Conservation (phyloP, 2,329 filamentous ascomycete genomes). For the Ambrosiella beaveri region DNA sequence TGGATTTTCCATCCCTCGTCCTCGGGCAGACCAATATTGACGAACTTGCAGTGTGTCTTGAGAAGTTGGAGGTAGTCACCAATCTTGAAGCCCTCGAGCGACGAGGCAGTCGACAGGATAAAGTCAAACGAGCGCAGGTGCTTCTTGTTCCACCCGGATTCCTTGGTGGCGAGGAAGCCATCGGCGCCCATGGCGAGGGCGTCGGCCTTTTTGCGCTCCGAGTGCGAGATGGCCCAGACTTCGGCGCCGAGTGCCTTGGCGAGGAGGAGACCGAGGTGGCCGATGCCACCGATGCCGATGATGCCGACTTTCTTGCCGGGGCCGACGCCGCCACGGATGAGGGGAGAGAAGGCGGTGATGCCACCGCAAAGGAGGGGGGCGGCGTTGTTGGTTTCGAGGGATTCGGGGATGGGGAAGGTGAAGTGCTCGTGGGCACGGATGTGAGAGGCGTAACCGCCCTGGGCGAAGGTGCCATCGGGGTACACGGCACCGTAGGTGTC, state of each 20-base stretch:
- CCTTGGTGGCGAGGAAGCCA: constrained; percentile 38
- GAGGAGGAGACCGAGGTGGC: constrained; percentile 50
- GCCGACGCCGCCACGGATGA: constrained; percentile 53
- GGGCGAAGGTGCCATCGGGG: constrained; percentile 42
- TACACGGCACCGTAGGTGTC: constrained; percentile 42
- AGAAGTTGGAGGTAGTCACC: constrained; percentile 53
- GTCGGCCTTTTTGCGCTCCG: constrained; percentile 37
- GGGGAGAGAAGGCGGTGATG: constrained; percentile 57
- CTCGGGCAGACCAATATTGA: constrained; percentile 65
- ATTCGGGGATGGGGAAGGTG: constrained; percentile 55
- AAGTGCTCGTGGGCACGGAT: constrained; percentile 62
- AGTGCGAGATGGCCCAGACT: constrained; percentile 38
- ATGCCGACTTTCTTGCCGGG: constrained; percentile 52
- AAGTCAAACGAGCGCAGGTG: constrained; percentile 48
- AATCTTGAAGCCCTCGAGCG: constrained; percentile 49
- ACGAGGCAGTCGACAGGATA: constrained; percentile 55
- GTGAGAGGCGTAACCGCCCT: constrained; percentile 45
- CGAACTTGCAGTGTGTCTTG: constrained; percentile 66
- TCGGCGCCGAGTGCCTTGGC: constrained; percentile 43
- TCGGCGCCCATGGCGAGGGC: constrained; percentile 36
- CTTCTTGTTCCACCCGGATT: constrained; percentile 33
- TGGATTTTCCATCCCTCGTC: constrained; percentile 53
- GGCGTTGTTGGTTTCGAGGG: constrained; percentile 39
- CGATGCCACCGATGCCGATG: constrained; percentile 51
- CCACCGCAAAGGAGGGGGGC: constrained; percentile 74